These are phyloP conservation scores for Balamuthia mandrillaris DNA, from an alignment of 208 protist species.

Conservation along the genomic window DNA sequence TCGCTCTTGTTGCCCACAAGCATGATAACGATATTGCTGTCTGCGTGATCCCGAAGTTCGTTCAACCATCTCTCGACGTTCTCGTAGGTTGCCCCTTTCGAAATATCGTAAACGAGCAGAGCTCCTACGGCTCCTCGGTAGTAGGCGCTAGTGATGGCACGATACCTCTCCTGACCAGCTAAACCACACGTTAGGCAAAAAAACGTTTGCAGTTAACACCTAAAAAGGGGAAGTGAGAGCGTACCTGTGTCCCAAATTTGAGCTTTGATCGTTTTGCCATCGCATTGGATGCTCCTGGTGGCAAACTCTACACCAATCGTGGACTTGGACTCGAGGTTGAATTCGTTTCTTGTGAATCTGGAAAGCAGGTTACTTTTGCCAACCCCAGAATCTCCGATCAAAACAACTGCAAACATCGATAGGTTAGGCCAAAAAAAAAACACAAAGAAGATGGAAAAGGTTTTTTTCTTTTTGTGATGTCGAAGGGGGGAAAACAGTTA, in stretches of 20 bases:
- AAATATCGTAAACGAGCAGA: constrained; percentile 98
- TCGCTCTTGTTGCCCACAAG: constrained; percentile 97
- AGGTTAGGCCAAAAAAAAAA: background rate
- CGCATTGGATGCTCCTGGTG: constrained; percentile 70
- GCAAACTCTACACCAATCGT: constrained; percentile 80
- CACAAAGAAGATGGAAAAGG: background rate
- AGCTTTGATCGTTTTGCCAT: constrained; percentile 93
- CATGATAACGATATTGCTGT: constrained; percentile 93
- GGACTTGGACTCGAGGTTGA: constrained; percentile 81
- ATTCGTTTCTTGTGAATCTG: constrained; percentile 82
- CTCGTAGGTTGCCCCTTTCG: constrained; percentile 93
- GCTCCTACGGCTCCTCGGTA: constrained; percentile 97
- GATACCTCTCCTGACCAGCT: constrained; percentile 97
- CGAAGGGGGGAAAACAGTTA: background rate
- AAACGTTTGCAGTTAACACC: too few relatives aligned
- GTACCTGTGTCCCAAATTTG: constrained; percentile 96
- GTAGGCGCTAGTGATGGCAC: constrained; percentile 91
- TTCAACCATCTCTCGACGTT: constrained; percentile 96
- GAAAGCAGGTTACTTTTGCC: constrained; percentile 81
- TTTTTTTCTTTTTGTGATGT: too few relatives aligned
- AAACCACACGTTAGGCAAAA: background rate
- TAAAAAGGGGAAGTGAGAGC: background rate
- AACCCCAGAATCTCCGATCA: constrained; percentile 81
- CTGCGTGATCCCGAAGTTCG: constrained; percentile 94
- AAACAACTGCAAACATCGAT: constrained; percentile 70